Percentiles rank a stretch among this genome's conserved stretches.
phyloP scores from a whole-genome alignment of 768 basidiomycete genomes.

The Lentinula sp. region DNA sequence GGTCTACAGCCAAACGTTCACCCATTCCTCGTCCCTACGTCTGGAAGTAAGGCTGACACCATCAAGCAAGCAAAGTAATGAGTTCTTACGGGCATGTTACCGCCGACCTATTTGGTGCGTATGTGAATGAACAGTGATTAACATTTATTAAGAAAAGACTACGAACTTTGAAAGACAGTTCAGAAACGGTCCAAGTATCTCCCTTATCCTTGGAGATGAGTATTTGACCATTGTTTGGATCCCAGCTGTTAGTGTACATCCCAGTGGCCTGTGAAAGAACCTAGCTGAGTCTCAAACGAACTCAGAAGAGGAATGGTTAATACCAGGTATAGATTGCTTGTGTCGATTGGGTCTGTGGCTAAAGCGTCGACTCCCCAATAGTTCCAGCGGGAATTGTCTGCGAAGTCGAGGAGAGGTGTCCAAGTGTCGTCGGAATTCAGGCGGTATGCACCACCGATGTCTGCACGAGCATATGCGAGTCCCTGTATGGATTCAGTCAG shows the following conservation, averaged over 20 bases:
- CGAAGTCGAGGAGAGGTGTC: conserved; percentile 58
- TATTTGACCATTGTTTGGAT: conserved; percentile 59
- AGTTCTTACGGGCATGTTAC: conserved; percentile 3
- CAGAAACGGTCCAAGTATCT: conserved; percentile 43
- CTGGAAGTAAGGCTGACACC: not conserved
- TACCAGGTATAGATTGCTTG: conserved; percentile 43
- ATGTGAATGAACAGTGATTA: not conserved
- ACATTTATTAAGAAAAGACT: conserved; percentile 34
- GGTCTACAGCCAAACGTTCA: conserved; percentile 58
- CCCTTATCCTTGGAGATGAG: conserved; percentile 55
- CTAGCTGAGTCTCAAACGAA: not conserved
- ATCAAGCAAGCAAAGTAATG: not conserved
- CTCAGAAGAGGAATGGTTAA: not conserved
- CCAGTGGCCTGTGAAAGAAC: conserved; percentile 37
- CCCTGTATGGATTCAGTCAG: conserved; percentile 26
- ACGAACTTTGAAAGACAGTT: conserved; percentile 50
- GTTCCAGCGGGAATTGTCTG: conserved; percentile 38
- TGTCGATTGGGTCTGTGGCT: conserved; percentile 54
- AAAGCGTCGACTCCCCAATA: conserved; percentile 59
- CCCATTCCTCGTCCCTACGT: conserved; percentile 1
- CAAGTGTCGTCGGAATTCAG: conserved; percentile 56
- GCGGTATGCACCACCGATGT: conserved; percentile 62
- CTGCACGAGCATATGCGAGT: conserved; percentile 59
- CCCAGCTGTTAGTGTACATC: conserved; percentile 59
- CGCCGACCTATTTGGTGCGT: not conserved